Evolutionary conservation across 768 basidiomycete genomes (phyloP).

Genomic region (Trametes elegans): DNA sequence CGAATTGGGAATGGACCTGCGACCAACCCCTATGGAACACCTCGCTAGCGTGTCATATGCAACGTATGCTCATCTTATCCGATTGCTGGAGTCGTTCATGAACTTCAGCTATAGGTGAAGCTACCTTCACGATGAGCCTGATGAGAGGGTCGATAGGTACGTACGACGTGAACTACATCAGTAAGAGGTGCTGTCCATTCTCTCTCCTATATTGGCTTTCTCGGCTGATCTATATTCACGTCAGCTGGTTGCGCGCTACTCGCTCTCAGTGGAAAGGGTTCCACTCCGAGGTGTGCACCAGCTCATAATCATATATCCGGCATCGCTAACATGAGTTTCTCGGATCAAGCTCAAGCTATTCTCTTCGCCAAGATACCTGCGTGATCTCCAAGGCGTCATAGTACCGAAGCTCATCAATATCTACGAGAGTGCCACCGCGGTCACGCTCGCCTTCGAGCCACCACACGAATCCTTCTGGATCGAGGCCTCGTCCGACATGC

Average conservation of each 20-base stretch:
- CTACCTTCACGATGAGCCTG: neutral
- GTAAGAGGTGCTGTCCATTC: conserved; percentile 7
- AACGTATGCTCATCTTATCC: neutral
- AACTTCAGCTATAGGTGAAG: neutral
- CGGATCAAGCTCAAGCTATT: conserved; percentile 60
- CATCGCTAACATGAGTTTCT: too few relatives aligned
- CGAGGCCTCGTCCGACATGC: conserved; percentile 58
- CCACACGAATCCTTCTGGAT: conserved; percentile 63
- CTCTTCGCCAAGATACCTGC: conserved; percentile 44
- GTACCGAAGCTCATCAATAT: conserved; percentile 55
- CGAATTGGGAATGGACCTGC: neutral
- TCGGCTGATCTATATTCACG: neutral
- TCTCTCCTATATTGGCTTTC: neutral
- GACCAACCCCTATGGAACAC: neutral
- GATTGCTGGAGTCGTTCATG: too few relatives aligned
- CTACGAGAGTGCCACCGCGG: conserved; percentile 36
- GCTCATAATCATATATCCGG: too few relatives aligned
- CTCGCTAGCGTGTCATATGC: neutral
- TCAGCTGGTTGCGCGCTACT: conserved; percentile 14
- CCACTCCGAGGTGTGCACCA: conserved; percentile 41
- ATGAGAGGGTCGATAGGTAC: conserved; percentile 12
- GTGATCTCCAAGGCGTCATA: conserved; percentile 48
- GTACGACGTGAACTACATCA: conserved; percentile 11
- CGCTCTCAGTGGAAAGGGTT: conserved; percentile 35
- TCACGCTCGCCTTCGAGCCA: conserved; percentile 49